Evolutionary conservation across 345 rosid genomes (phyloP).

Genomic region (Populus deltoides): DNA sequence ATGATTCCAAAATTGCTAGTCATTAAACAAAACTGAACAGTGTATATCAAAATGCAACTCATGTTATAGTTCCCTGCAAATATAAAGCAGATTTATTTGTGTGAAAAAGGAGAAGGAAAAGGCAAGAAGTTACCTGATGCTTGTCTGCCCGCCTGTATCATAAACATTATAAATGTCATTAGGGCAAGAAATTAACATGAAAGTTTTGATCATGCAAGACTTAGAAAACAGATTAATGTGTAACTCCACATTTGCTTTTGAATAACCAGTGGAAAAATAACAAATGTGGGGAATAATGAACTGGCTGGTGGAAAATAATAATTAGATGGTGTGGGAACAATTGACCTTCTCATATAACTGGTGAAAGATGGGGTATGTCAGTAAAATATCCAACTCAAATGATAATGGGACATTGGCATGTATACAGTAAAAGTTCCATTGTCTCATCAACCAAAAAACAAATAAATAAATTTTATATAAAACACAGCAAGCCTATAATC

Average conservation of each 20-base stretch:
- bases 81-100: not conserved
- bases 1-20: not conserved
- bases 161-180: slow-evolving; percentile 15
- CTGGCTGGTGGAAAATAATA: not conserved
- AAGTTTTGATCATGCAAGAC: not conserved
- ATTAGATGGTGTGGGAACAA: not conserved
- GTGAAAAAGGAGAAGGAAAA: not conserved
- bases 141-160: slow-evolving; percentile 30
- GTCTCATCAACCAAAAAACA: not conserved
- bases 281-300: not conserved
- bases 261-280: not conserved
- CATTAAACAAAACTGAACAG: not conserved
- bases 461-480: not conserved
- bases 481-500: not conserved
- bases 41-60: not conserved
- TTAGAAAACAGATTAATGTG: not conserved
- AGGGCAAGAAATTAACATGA: slow-evolving; percentile 7
- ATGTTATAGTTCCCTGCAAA: not conserved
- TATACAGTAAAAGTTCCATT: not conserved
- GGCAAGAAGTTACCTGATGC: slow-evolving; percentile 21
- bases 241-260: not conserved
- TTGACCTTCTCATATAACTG: not conserved
- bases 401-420: not conserved
- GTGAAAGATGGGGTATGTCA: not conserved
- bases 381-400: not conserved